Evolutionary conservation across 2,329 filamentous ascomycete species (phyloP), one percentile per base, ranked within the genome.

Genomic region (Neoascochyta sp.): DNA sequence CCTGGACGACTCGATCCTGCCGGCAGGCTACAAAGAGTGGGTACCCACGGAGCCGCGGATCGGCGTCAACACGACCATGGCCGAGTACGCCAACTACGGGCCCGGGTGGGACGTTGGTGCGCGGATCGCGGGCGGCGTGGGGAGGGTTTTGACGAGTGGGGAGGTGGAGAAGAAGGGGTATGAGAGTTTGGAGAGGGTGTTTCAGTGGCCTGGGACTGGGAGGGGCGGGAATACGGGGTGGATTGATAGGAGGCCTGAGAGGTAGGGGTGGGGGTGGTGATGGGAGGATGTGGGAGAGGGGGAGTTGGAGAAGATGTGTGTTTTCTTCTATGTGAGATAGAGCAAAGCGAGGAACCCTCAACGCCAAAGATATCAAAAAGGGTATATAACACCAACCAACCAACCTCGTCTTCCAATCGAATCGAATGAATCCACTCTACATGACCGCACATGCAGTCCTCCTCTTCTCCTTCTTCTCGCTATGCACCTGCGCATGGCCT

Each of bases 21-120:
- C 71, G 0, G 64, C 60, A 2, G 78, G 77, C 2, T 81, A 80
- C 47, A 75, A 74, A 20, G 46, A 64, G 8, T 80, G 76, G 76
- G 48, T 62, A 9, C 38, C 49, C 14, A 65, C 58, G 6, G 67
- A 62, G 36, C 66, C 57, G 26, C 66, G 54, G 39, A 57, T 65
- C 4, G 34, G 31, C 8, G 24, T 25, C 14, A 50, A 48, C n/a
- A 79, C 76, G 0, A 63, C 75, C 4, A 74, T 76, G 74, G 76
- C 74, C 0, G 75, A 77, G 44, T 78, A 73, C 53, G 50, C 63
- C 15, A 57, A 65, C 14, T 69, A 55, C 25, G 76, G 76, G 0
- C 73, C 75, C 0, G 75, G 76, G 0, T 76, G 69, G 52, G 70
- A 78, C 43, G 48, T 53, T n/a, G 67, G 64, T 0, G 74, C 67